These are phyloP conservation scores for Cylindrotheca closterium DNA, from an alignment of 108 stramenopile genomes.

Conservation along the genomic window DNA sequence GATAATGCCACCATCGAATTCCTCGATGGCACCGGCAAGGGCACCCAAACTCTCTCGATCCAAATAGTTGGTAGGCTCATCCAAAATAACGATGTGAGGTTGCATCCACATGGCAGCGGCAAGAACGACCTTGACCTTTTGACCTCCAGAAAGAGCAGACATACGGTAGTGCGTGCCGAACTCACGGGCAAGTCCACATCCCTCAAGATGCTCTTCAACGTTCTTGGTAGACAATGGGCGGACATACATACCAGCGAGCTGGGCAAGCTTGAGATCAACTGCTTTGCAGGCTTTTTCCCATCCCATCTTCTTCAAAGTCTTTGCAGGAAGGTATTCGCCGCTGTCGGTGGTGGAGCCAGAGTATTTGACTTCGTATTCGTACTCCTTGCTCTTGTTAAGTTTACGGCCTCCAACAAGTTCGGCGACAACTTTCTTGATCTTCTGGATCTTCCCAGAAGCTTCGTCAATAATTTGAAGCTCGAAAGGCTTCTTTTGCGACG, in stretches of 20 bases:
- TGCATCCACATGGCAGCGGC: constrained; percentile 99
- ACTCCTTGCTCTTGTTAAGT: constrained; percentile 94
- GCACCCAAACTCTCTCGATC: constrained; percentile 98
- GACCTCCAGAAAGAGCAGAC: constrained; percentile 97
- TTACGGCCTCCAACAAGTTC: constrained; percentile 96
- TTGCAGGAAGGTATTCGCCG: constrained; percentile 87
- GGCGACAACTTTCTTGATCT: constrained; percentile 96
- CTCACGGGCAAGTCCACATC: constrained; percentile 95
- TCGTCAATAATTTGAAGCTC: constrained; percentile 95
- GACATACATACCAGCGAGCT: constrained; percentile 91
- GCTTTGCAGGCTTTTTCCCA: constrained; percentile 99
- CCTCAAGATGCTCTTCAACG: constrained; percentile 97
- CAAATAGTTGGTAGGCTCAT: constrained; percentile 99
- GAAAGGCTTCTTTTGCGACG: constrained; percentile 92
- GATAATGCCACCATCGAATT: constrained; percentile 97
- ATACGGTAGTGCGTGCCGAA: constrained; percentile 99
- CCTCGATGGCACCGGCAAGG: constrained; percentile 96
- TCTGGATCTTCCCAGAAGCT: constrained; percentile 91
- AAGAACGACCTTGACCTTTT: constrained; percentile 99
- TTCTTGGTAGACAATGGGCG: constrained; percentile 95
- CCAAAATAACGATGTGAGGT: constrained; percentile 97
- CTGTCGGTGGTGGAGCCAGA: constrained; percentile 84
- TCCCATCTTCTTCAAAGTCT: constrained; percentile 98
- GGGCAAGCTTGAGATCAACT: constrained; percentile 97
- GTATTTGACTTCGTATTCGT: constrained; percentile 96